phyloP scores from a whole-genome alignment of 441 rosid genomes.

The Populus hybrid region DNA sequence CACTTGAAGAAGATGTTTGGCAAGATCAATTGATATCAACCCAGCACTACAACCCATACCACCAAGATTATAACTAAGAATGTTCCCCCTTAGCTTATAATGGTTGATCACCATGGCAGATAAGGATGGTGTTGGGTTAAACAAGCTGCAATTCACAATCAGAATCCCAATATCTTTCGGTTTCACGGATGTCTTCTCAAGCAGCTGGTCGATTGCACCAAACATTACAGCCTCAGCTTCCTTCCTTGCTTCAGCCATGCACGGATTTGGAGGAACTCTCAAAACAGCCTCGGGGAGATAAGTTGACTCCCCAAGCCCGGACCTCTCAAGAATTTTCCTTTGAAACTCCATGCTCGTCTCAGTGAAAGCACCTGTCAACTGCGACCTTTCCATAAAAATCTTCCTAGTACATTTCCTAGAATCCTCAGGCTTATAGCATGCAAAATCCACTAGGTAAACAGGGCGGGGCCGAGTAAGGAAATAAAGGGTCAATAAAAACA shows the following conservation, averaged over 20 bases:
- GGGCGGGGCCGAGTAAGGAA: constrained; percentile 45
- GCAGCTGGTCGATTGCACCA: constrained; percentile 40
- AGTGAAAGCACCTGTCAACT: constrained; percentile 46
- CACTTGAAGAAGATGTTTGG: constrained; percentile 62
- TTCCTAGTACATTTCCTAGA: constrained; percentile 51
- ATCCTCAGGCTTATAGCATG: constrained; percentile 64
- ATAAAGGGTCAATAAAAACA: constrained; percentile 37
- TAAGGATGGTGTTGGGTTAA: constrained; percentile 77
- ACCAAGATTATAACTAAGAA: constrained; percentile 61
- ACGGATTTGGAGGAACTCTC: constrained; percentile 54
- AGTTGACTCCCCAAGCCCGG: constrained; percentile 69
- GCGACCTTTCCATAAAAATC: constrained; percentile 55
- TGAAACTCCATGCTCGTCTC: constrained; percentile 62
- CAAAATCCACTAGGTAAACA: constrained; percentile 65
- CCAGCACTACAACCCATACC: constrained; percentile 95
- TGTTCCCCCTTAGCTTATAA: constrained; percentile 60
- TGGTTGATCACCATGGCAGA: constrained; percentile 76
- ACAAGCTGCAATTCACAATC: constrained; percentile 73
- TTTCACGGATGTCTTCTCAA: constrained; percentile 53
- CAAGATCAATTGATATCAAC: constrained; percentile 64
- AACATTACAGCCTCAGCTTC: constrained; percentile 38
- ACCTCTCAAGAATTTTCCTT: constrained; percentile 55
- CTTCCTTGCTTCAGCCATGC: constrained; percentile 62
- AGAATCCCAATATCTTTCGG: constrained; percentile 66
- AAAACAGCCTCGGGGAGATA: constrained; percentile 60